Conservation (phyloP, 2,329 filamentous ascomycete species). For the Samsoniella hepiali region DNA sequence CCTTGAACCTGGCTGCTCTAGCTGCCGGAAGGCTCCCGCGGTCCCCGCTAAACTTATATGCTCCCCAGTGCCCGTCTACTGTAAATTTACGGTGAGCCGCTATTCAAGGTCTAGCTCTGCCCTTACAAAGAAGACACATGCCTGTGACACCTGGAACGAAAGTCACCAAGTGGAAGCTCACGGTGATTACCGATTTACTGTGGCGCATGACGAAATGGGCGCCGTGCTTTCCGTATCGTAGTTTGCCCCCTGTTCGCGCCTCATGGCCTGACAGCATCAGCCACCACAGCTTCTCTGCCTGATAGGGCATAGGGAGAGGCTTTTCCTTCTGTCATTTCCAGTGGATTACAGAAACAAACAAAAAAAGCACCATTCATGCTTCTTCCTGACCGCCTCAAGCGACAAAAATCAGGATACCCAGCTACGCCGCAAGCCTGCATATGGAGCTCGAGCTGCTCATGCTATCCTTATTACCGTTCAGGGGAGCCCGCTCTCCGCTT, state of each 20-base stretch:
- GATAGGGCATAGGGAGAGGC: not conserved
- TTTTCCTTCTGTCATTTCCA: not conserved
- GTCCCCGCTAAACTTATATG: not conserved
- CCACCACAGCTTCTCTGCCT: constrained; percentile 1
- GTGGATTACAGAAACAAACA: not conserved
- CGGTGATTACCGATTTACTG: constrained; percentile 12
- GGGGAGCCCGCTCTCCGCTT: constrained; percentile 5
- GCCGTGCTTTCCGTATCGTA: not conserved
- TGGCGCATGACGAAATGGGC: constrained; percentile 1
- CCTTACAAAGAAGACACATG: too few relatives aligned
- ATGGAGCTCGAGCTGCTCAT: not conserved
- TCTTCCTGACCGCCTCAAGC: constrained; percentile 10
- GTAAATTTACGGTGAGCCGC: too few relatives aligned
- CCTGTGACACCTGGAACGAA: not conserved
- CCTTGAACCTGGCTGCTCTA: constrained; percentile 9
- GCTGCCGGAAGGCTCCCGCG: constrained; percentile 13
- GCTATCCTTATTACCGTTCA: constrained; percentile 14
- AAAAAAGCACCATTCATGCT: not conserved
- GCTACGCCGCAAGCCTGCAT: not conserved
- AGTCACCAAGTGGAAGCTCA: not conserved
- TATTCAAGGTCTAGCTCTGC: not conserved
- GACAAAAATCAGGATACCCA: not conserved
- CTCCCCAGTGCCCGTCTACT: not conserved
- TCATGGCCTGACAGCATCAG: constrained; percentile 1
- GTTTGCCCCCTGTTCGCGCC: constrained; percentile 1